Base-by-base conservation (phyloP, 805 yeast species). In the Cyberlindnera meyerae region DNA sequence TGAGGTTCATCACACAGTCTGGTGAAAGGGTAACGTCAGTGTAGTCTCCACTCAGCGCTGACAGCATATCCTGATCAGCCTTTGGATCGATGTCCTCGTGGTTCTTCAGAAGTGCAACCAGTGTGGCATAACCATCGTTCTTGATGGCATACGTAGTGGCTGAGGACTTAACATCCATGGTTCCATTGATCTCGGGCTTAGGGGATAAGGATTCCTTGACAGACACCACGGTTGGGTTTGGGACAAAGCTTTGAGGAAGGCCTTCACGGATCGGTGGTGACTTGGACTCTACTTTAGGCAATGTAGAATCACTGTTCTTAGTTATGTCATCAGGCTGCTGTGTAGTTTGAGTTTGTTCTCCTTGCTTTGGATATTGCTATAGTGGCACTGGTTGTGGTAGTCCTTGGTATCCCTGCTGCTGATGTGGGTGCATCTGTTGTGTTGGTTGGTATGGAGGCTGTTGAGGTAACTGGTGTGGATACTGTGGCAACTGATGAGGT, bases 1-100 rank as follows among this genome's bases (percentile, higher is more conserved):
- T 54, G 36, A 52, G 28, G 17, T 32, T 28, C 29, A 31, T 44
- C 22, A 45, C 31, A 24, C 58, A 54, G 8, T 43, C 43, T n/a
- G 54, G 55, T 27, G 49, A 51, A 8, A 54, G 22, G 1, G 42
- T 43, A 15, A 54, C 49, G 29, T 49, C 53, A 3, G 45, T 45
- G 27, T 44, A 48, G 28, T 51, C 51, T 4, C 36, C 34, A 33
- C 49, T 52, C 8, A 47, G 27, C 15, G 38, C 34, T 11, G 51
- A 37, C 4, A 52, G 24, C 14, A 34, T 37, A 22, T 51, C 52
- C 20, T 49, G 20, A 25, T 42, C 43, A n/a, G 24, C 27, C 15
- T 40, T 24, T 20, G 42, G 43, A 15, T 40, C 40, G 11, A 42
- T n/a, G 24, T 49, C 54, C 28, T 45, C 37, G 25, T 49, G 50